These are phyloP conservation scores for Colletotrichum sp. DNA, from an alignment of 2,329 filamentous ascomycete species.

Conservation along the genomic window DNA sequence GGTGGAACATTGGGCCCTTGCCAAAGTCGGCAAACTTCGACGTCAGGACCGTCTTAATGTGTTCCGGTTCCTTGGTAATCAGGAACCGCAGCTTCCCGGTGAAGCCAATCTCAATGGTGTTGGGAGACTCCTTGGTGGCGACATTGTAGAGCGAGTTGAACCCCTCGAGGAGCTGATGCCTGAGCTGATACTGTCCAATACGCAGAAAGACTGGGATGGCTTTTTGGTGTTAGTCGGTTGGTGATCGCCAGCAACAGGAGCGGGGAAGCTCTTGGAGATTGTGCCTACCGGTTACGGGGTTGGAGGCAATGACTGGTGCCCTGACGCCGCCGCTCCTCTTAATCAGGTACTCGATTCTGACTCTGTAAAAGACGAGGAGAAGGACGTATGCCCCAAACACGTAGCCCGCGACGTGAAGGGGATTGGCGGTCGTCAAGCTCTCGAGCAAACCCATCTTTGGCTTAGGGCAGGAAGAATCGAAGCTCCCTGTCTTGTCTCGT, in stretches of 20 bases:
- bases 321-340: slow-evolving; percentile 15
- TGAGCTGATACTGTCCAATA: slow-evolving; percentile 13
- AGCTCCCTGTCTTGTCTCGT: not conserved
- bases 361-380: slow-evolving; percentile 6
- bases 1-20: slow-evolving; percentile 48
- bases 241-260: not conserved
- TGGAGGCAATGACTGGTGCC: slow-evolving; percentile 19
- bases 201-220: slow-evolving; percentile 18
- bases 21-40: slow-evolving; percentile 61
- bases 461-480: not conserved
- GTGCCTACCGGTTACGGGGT: slow-evolving; percentile 19
- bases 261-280: not conserved
- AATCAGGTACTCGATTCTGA: slow-evolving; percentile 3
- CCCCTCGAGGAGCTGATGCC: slow-evolving; percentile 34
- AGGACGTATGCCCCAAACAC: not conserved
- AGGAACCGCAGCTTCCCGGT: slow-evolving; percentile 40
- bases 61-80: slow-evolving; percentile 58
- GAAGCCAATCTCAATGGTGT: slow-evolving; percentile 41
- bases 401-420: slow-evolving; percentile 4
- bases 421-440: not conserved
- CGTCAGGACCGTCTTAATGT: slow-evolving; percentile 48
- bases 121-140: slow-evolving; percentile 34
- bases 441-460: slow-evolving; percentile 11
- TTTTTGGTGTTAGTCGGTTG: not conserved
- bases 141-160: slow-evolving; percentile 32